phyloP scores from a whole-genome alignment of 1,284 basidiomycete genomes.

The Rhodotorula sp. region DNA sequence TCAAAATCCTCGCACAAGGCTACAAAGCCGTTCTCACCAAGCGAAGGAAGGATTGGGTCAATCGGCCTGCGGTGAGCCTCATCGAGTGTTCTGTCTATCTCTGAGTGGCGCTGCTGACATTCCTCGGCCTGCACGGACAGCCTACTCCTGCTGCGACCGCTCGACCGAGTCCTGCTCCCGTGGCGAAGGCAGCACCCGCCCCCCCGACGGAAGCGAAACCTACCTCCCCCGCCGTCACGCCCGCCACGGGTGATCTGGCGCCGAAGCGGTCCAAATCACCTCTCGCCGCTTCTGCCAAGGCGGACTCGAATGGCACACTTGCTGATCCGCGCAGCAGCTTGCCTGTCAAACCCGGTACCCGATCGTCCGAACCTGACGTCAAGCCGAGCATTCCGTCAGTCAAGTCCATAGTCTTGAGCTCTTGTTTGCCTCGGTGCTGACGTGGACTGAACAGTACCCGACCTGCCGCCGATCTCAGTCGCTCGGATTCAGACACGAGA shows the following conservation, averaged over 20 bases:
- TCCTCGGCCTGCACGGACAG: background rate
- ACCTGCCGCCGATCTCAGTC: background rate
- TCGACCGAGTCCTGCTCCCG: background rate
- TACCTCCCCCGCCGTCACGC: background rate
- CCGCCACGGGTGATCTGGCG: background rate
- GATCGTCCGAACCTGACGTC: background rate
- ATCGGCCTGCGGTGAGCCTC: background rate
- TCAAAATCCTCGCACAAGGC: conserved; percentile 74
- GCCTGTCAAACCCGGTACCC: background rate
- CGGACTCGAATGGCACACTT: background rate
- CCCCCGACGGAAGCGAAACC: background rate
- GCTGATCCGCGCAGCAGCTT: background rate
- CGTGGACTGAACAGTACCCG: background rate
- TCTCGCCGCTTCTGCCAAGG: background rate
- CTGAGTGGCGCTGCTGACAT: background rate
- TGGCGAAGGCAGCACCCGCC: background rate
- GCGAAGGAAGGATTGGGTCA: conserved; percentile 37
- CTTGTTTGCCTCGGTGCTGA: background rate
- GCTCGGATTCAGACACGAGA: background rate
- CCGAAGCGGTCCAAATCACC: background rate
- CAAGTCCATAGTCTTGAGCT: background rate
- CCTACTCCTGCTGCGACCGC: background rate
- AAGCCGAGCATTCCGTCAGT: background rate
- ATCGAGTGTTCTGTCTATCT: background rate
- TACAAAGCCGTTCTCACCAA: conserved; percentile 42